Evolutionary conservation across 345 rosid genomes (phyloP), one percentile per base, ranked within the genome.

Genomic region (Firmiana major): DNA sequence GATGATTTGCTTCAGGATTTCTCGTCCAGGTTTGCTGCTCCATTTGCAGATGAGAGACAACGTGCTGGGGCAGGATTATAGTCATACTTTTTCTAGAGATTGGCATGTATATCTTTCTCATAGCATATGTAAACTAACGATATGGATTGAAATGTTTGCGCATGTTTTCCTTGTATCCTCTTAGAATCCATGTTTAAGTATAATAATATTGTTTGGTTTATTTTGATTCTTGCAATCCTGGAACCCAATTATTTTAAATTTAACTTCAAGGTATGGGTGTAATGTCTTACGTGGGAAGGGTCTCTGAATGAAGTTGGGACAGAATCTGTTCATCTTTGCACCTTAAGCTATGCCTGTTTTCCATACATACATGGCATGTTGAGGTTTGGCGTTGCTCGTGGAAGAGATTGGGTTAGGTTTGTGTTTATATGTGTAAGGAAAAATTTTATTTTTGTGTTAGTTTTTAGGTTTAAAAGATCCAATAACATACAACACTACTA

Each of bases 1-100:
- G 84, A 81, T 65, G 82, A 12, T 60, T 55, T 77, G 81, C 78
- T 74, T 34, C 9, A 86, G 19, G 19, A 0, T 49, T 49, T 49
- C 54, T 3, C 54, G 4, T 49, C 54, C 54, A 49, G 86, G 81
- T 75, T 80, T 40, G 75, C 74, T 24, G 76, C 81, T 43, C 81
- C 82, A 42, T 17, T 54, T 21, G 51, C 73, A 22, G 48, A 81
- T 26, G 69, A 74, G 7, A 62, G 28, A 10, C 63, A 49, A 51
- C 26, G 60, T 17, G 60, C 36, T 3, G 58, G 24, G 22, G 26
- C 59, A 31, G 62, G 45, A 34, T 0, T 34, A 28, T 51, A 53
- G 54, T 21, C 28, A 21, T 4, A 24, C 16, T 59, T 34, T 1
- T 22, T 22, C 24, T 11, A n/a, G 13, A 24, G 36, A 59, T 59